A percentile compares a stretch with the other conserved stretches of the same genome.
Conservation (phyloP, 2,329 filamentous ascomycete genomes). For the Fusarium chuoi region DNA sequence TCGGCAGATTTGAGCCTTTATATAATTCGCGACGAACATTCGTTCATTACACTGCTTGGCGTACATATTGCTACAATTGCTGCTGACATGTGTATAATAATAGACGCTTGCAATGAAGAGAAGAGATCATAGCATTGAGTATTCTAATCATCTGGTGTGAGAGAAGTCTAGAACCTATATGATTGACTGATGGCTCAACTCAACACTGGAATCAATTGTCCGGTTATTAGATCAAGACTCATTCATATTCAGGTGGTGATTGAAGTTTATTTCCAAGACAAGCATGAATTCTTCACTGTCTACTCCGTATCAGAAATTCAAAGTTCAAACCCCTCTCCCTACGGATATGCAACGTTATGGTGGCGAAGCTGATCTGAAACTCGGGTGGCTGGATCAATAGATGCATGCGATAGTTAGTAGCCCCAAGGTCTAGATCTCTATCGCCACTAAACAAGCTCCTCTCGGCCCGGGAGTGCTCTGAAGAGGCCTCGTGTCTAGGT, state of each 20-base stretch:
- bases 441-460: background rate
- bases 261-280: background rate
- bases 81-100: background rate
- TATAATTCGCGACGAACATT: background rate
- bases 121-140: background rate
- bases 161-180: background rate
- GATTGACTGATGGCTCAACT: background rate
- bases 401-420: background rate
- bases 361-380: background rate
- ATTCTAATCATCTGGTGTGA: background rate
- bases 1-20: background rate
- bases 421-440: background rate
- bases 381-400: background rate
- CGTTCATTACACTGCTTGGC: background rate
- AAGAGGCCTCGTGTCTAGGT: constrained; percentile 17
- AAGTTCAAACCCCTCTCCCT: background rate
- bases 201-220: background rate
- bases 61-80: background rate
- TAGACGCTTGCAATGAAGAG: background rate
- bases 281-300: background rate
- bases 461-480: background rate
- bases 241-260: background rate
- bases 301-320: background rate
- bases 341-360: background rate
- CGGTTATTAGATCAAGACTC: background rate